These are phyloP conservation scores for Claviceps cyperi DNA, from an alignment of 2,329 filamentous ascomycete species.

Conservation along the genomic window DNA sequence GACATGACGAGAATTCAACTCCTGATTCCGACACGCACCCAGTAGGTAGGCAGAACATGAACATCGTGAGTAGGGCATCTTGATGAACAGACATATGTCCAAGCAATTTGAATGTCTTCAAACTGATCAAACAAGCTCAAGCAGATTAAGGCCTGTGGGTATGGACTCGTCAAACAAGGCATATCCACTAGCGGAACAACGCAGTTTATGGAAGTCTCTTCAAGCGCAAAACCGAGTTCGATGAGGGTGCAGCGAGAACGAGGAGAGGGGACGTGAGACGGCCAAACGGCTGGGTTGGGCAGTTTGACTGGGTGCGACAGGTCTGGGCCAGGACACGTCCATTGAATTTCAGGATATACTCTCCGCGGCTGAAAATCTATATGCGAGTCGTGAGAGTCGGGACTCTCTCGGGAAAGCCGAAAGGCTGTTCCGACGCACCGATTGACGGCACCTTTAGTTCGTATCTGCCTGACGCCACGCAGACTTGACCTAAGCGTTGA, in stretches of 20 bases:
- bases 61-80: no score
- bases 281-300: no score
- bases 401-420: constrained; percentile 1
- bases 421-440: neutral
- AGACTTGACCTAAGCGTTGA: neutral
- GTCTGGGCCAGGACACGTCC: neutral
- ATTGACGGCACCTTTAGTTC: neutral
- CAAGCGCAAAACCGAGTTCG: no score
- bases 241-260: no score
- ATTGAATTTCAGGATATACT: neutral
- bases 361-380: neutral
- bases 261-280: no score
- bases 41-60: neutral
- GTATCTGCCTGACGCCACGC: neutral
- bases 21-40: neutral
- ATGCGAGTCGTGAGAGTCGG: no score
- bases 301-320: no score
- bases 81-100: neutral
- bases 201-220: no score
- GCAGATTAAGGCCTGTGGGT: neutral
- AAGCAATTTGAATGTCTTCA: neutral
- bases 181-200: neutral
- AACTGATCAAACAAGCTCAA: neutral
- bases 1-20: neutral
- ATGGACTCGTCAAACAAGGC: neutral